Evolutionary conservation across 2,329 filamentous ascomycete genomes (phyloP).

Genomic region (Pyrenochaeta sp.): DNA sequence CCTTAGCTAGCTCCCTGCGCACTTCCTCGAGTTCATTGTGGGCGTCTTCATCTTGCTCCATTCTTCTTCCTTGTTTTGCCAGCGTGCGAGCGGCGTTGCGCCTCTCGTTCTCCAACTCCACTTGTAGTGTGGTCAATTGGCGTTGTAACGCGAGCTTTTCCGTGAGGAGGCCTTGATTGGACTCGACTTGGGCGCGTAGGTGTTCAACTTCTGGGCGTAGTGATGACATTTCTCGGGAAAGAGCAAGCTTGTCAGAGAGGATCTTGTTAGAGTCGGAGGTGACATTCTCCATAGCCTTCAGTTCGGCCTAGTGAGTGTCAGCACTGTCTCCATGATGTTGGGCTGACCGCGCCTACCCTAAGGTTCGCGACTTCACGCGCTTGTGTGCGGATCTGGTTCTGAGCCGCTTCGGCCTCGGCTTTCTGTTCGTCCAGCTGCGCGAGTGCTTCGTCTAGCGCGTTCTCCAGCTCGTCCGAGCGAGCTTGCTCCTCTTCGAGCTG

Average conservation of each 20-base stretch:
- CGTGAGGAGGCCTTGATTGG: constrained; percentile 73
- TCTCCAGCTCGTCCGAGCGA: constrained; percentile 64
- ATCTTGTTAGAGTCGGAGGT: constrained; percentile 75
- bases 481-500: constrained; percentile 68
- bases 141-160: constrained; percentile 84
- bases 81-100: constrained; percentile 69
- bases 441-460: constrained; percentile 58
- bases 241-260: constrained; percentile 70
- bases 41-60: constrained; percentile 58
- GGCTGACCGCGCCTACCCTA: constrained; percentile 60
- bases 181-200: constrained; percentile 64
- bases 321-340: constrained; percentile 45
- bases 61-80: constrained; percentile 59
- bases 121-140: constrained; percentile 78
- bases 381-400: constrained; percentile 61
- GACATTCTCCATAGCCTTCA: constrained; percentile 72
- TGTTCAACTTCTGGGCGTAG: constrained; percentile 70
- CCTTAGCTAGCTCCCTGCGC: constrained; percentile 56
- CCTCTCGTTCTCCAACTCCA: constrained; percentile 84
- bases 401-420: constrained; percentile 53
- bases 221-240: constrained; percentile 66
- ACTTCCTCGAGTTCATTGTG: constrained; percentile 55
- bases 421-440: constrained; percentile 59
- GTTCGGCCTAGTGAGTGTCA: constrained; percentile 66
- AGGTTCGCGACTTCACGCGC: constrained; percentile 65